Conservation (phyloP, 1,284 basidiomycete species). For the Cutaneotrichosporon mucoides region DNA sequence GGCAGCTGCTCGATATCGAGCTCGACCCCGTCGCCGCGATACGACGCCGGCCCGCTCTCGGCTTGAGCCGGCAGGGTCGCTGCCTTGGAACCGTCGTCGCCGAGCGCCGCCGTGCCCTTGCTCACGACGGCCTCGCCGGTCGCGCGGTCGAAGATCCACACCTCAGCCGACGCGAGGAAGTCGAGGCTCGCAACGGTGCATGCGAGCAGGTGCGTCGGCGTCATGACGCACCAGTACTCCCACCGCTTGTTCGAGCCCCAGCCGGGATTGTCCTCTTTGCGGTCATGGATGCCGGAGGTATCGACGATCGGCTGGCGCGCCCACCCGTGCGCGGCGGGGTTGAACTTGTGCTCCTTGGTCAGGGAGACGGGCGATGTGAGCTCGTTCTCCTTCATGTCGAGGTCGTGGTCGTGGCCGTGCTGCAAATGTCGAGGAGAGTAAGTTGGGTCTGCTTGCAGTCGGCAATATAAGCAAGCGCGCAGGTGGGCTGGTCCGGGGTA, state of each 20-base stretch:
- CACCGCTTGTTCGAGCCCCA: slow-evolving; percentile 13
- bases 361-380: slow-evolving; percentile 12
- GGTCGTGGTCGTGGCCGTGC: neutral
- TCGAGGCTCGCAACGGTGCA: slow-evolving; percentile 12
- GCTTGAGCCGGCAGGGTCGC: slow-evolving; percentile 2
- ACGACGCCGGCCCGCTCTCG: slow-evolving; percentile 7
- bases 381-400: slow-evolving; percentile 4
- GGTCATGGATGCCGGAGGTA: slow-evolving; percentile 5
- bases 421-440: too few relatives aligned
- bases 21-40: neutral
- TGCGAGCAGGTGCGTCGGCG: slow-evolving; percentile 13
- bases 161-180: neutral
- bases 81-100: neutral
- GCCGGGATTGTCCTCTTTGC: neutral
- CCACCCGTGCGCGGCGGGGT: slow-evolving; percentile 15
- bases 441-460: too few relatives aligned
- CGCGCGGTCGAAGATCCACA: slow-evolving; percentile 10
- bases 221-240: slow-evolving; percentile 19
- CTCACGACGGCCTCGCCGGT: neutral
- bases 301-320: slow-evolving; percentile 11
- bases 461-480: too few relatives aligned
- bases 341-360: slow-evolving; percentile 9
- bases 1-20: slow-evolving; percentile 9
- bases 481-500: too few relatives aligned
- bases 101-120: neutral